Evolutionary conservation across 2,329 filamentous ascomycete species (phyloP).

Genomic region (Magnaporthiopsis rhizophila): DNA sequence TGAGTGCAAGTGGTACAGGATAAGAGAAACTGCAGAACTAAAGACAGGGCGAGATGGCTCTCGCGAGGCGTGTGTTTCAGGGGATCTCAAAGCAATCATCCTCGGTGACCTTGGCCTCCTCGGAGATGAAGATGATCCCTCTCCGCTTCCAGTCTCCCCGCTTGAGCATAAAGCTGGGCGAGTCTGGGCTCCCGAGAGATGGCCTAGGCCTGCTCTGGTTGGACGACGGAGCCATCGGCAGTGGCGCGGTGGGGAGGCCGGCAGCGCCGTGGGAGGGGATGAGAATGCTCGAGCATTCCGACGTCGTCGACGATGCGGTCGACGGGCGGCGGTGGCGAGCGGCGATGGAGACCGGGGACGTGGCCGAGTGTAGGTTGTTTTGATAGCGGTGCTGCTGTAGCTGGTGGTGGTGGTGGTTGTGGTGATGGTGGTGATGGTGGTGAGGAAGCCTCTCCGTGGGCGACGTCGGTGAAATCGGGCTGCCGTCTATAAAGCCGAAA

Average conservation of each 20-base stretch:
- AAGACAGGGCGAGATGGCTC: not conserved
- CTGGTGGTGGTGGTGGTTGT: not conserved
- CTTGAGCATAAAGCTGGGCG: slow-evolving; percentile 21
- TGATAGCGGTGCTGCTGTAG: slow-evolving; percentile 3
- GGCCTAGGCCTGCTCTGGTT: slow-evolving; percentile 11
- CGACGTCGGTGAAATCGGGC: not conserved
- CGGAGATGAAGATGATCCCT: slow-evolving; percentile 23
- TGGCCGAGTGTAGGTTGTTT: not conserved
- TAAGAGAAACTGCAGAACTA: not conserved
- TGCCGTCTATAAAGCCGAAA: slow-evolving; percentile 21
- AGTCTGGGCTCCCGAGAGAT: slow-evolving; percentile 13
- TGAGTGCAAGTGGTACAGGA: not conserved
- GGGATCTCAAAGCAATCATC: slow-evolving; percentile 19
- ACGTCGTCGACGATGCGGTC: slow-evolving; percentile 10
- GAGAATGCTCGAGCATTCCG: slow-evolving; percentile 4
- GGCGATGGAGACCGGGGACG: slow-evolving; percentile 12
- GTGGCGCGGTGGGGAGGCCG: slow-evolving; percentile 5
- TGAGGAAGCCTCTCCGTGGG: not conserved
- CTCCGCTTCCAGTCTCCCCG: slow-evolving; percentile 28
- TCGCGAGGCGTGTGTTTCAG: not conserved
- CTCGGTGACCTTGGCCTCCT: slow-evolving; percentile 15
- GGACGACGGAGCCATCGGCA: slow-evolving; percentile 7
- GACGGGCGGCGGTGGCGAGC: slow-evolving; percentile 11
- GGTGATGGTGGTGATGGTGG: not conserved
- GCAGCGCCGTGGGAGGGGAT: not conserved